Percentiles rank a stretch among this genome's conserved stretches.
Evolutionary conservation across 2,329 filamentous ascomycete species (phyloP).

Genomic region (Colletotrichum brevisporum): DNA sequence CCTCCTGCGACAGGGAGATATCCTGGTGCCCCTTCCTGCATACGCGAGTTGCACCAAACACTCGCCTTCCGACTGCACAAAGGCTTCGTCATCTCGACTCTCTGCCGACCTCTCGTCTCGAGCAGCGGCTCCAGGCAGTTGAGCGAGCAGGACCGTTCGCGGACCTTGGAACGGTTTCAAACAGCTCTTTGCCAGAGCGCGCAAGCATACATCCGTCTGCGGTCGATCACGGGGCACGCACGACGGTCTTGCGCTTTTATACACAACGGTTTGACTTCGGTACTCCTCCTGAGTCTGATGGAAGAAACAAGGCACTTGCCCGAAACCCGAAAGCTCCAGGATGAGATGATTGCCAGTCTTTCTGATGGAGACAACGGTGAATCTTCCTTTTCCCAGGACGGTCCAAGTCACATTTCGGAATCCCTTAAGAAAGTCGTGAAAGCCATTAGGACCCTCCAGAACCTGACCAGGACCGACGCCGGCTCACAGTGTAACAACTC

Average conservation of each 20-base stretch:
- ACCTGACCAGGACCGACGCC: neutral
- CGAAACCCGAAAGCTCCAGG: constrained; percentile 2
- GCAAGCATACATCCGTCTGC: constrained; percentile 29
- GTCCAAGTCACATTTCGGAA: neutral
- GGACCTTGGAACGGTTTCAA: constrained; percentile 17
- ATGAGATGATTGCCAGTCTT: constrained; percentile 8
- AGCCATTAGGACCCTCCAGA: constrained; percentile 11
- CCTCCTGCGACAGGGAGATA: too few species aligned
- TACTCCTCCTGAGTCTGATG: constrained; percentile 33
- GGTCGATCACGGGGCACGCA: constrained; percentile 29
- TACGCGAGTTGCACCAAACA: constrained; percentile 23
- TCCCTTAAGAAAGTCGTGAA: constrained; percentile 21
- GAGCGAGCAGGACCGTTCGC: rapidly evolving
- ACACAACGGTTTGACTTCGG: constrained; percentile 35
- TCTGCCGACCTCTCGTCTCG: constrained; percentile 30
- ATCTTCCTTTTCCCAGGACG: neutral
- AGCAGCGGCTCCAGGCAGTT: neutral
- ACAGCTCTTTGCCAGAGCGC: constrained; percentile 28
- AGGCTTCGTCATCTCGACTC: constrained; percentile 33
- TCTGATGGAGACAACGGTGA: neutral
- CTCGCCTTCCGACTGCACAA: constrained; percentile 35
- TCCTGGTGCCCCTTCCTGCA: too few species aligned
- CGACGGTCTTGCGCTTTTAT: constrained; percentile 37
- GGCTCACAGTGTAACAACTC: neutral
- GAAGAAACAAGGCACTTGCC: constrained; percentile 28